Conservation (phyloP, 1,284 basidiomycete genomes). For the Pholiota adiposa region DNA sequence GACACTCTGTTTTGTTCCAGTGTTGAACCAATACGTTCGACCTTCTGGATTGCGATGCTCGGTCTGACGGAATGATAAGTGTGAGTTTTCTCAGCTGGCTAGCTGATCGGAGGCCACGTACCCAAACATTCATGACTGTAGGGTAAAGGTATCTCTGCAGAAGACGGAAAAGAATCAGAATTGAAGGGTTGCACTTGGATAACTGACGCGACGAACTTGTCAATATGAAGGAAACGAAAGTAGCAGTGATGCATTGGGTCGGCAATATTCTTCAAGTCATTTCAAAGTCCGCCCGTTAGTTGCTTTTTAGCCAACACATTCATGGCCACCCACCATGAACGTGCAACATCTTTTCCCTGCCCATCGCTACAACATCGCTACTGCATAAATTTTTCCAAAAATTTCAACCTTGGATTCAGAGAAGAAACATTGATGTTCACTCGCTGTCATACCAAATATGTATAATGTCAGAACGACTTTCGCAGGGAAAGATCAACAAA, state of each 20-base stretch:
- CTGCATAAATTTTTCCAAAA: no score
- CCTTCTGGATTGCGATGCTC: constrained; percentile 85
- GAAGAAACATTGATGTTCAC: no score
- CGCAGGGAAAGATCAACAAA: no score
- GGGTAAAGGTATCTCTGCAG: background rate
- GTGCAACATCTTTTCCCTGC: no score
- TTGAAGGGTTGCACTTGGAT: background rate
- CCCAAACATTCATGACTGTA: constrained; percentile 32
- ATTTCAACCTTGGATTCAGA: no score
- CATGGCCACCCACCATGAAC: no score
- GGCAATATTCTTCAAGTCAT: constrained; percentile 11
- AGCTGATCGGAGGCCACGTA: constrained; percentile 18
- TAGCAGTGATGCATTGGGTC: background rate
- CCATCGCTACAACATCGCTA: no score
- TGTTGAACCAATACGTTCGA: constrained; percentile 88
- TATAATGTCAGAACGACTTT: no score
- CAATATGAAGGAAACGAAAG: constrained; percentile 2
- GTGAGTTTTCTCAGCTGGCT: constrained; percentile 1
- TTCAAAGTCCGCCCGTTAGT: constrained; percentile 14
- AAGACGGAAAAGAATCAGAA: background rate
- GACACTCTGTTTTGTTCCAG: constrained; percentile 75
- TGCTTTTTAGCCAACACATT: no score
- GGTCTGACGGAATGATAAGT: constrained; percentile 49
- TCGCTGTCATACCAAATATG: no score
- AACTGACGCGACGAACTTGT: background rate